Evolutionary conservation across 2,329 filamentous ascomycete species (phyloP), one percentile per base, ranked within the genome.

Genomic region (Fusarium phyllophilum): DNA sequence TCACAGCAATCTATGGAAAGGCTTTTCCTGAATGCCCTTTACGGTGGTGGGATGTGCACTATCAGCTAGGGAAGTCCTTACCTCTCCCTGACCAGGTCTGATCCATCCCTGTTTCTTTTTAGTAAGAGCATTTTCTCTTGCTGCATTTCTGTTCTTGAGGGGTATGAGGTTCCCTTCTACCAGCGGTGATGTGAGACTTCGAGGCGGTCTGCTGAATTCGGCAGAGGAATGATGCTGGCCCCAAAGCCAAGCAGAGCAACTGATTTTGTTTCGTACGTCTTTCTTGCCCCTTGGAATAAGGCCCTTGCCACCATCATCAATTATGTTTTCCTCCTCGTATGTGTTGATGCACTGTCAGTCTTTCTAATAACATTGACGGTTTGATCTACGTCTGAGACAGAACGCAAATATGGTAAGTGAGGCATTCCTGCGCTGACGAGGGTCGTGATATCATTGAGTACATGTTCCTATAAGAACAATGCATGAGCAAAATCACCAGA

Each of bases 121-220:
- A 12, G 12, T 39, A 3, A 4, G 13, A 2, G 3, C 0, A 46
- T 46, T 29, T 29, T 0, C 18, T 46, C 44, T 11, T n/a, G 14
- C 3, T 48, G 1, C 14, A n/a, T 17, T n/a, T 48, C 31, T 24
- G 5, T 6, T 51, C 22, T 20, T 13, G 1, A 14, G 22, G 12
- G 48, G 22, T 17, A 8, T 51, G 31, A 17, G 11, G 17, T 10
- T 14, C 12, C 11, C 8, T 14, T 20, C 22, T 24, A 13, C 15
- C 22, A 34, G 22, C 17, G 17, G 22, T 6, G 1, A 24, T 3
- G 11, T 9, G 8, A 12, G 11, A 33, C 22, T 51, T 4, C 5
- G 29, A 51, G 22, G 46, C n/a, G 0, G 17, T 20, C n/a, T 34
- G 31, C 31, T 34, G 12, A 6, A 5, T 24, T 5, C 29, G 18